phyloP scores from a whole-genome alignment of 2,329 filamentous ascomycete species.

The Elsinoe arachidis region DNA sequence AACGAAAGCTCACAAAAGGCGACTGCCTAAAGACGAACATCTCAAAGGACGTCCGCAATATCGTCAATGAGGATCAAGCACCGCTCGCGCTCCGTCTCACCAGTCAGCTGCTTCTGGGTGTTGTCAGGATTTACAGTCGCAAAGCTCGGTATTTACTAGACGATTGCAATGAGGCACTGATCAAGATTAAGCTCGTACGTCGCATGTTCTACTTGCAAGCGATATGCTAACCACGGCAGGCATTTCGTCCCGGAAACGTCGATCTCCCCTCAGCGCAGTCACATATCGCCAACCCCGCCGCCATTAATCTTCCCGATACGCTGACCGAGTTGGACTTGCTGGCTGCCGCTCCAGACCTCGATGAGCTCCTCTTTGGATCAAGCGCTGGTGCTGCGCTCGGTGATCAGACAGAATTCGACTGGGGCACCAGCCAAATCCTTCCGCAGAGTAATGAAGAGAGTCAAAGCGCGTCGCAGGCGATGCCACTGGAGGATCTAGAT shows the following conservation, averaged over 20 bases:
- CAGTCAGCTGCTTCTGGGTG: conserved; percentile 86
- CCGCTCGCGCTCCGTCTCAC: conserved; percentile 91
- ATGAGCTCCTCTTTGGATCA: conserved; percentile 56
- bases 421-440: conserved; percentile 67
- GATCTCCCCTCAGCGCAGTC: conserved; percentile 75
- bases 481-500: conserved; percentile 48
- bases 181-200: conserved; percentile 96
- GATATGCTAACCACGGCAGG: conserved; percentile 43
- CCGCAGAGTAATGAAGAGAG: conserved; percentile 53
- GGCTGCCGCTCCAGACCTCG: conserved; percentile 67
- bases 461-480: conserved; percentile 27
- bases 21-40: conserved; percentile 93
- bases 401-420: conserved; percentile 43
- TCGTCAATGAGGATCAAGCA: conserved; percentile 85
- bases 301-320: conserved; percentile 80
- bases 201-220: conserved; percentile 3
- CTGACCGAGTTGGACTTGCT: conserved; percentile 91
- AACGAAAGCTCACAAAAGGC: conserved; percentile 96
- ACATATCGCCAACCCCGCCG: conserved; percentile 72
- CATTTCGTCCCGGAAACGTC: conserved; percentile 92
- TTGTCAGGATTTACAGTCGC: conserved; percentile 93
- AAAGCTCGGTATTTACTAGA: conserved; percentile 95
- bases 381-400: conserved; percentile 19
- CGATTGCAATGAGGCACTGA: conserved; percentile 92
- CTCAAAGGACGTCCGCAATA: conserved; percentile 87